Evolutionary conservation across 257 asterid species (phyloP), one percentile per base, ranked within the genome.

Genomic region (Jaltomata sinuosa): DNA sequence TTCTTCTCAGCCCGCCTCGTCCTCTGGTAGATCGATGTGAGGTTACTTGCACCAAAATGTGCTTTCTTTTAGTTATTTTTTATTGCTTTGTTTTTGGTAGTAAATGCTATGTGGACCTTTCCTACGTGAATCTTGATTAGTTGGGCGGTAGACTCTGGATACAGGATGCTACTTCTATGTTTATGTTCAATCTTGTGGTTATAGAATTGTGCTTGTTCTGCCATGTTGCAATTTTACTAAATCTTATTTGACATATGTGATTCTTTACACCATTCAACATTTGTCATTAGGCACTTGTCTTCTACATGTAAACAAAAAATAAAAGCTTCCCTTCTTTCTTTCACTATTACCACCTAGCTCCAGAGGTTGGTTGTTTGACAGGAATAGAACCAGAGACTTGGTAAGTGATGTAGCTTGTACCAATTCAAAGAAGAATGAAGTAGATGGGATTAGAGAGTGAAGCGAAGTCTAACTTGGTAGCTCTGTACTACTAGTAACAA

Each of bases 1-100:
- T 85, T 85, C 84, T 61, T 61, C 79, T 84, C 87, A 85, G 85
- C 49, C 83, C 36, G 71, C 87, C 15, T 87, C 89, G 32, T 84
- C 93, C 49, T 85, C 89, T 85, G 91, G 84, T 86, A 85, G 86
- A 84, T 78, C 90, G 80, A 57, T 86, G 95, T 93, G 90, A 95
- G 98, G 82, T 80, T 91, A 64, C 91, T 85, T 74, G 25, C 5
- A 45, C 25, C 0, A 34, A 1, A 42, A 74, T 74, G 4, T 25
- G 38, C 14, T 74, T 74, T 74, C 81, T 42, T 22, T 45, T 74
- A 25, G 11, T 42, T 22, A 6, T 74, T 38, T 38, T 5, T 38
- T 38, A 38, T 38, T 38, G 6, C 11, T 57, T 25, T 25, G 21
- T n/a, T 74, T 74, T 25, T 25, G 15, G 25, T 74, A 45, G 9